Percentiles rank a stretch among this genome's conserved stretches.
Conservation (phyloP, 148 eudicot genomes). For the Chenopodium formosanum region DNA sequence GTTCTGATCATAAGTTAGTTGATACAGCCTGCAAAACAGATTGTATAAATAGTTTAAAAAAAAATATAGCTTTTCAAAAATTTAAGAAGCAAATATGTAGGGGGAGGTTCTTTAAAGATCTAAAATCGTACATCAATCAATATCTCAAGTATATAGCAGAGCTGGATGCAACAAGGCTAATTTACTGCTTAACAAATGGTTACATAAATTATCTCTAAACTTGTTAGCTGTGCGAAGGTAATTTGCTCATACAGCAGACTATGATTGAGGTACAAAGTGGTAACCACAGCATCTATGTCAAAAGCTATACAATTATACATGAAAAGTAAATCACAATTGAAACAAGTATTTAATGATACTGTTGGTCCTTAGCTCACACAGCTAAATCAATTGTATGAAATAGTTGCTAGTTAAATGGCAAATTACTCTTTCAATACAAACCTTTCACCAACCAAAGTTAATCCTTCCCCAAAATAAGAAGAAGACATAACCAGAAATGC, state of each 20-base stretch:
- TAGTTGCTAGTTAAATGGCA: background rate
- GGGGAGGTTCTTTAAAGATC: background rate
- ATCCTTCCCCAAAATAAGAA: slow-evolving; percentile 77
- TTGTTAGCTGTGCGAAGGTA: background rate
- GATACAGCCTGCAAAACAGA: slow-evolving; percentile 79
- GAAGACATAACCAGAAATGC: slow-evolving; percentile 50
- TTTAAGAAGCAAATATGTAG: background rate
- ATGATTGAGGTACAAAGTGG: background rate
- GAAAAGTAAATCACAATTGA: background rate
- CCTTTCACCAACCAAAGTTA: slow-evolving; percentile 80
- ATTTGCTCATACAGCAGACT: background rate
- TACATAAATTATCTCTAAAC: background rate
- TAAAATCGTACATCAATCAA: background rate
- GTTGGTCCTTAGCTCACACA: background rate
- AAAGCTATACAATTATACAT: background rate
- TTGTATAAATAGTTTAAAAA: slow-evolving; percentile 28
- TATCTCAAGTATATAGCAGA: background rate
- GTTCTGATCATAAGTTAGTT: slow-evolving; percentile 78
- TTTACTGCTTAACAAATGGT: background rate
- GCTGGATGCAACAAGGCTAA: background rate
- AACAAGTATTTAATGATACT: background rate
- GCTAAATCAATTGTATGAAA: background rate
- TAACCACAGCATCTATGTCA: background rate
- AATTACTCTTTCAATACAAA: slow-evolving; percentile 20
- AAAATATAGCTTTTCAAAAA: background rate